phyloP scores from a whole-genome alignment of 2,329 filamentous ascomycete species.

The Trichoderma sp. region DNA sequence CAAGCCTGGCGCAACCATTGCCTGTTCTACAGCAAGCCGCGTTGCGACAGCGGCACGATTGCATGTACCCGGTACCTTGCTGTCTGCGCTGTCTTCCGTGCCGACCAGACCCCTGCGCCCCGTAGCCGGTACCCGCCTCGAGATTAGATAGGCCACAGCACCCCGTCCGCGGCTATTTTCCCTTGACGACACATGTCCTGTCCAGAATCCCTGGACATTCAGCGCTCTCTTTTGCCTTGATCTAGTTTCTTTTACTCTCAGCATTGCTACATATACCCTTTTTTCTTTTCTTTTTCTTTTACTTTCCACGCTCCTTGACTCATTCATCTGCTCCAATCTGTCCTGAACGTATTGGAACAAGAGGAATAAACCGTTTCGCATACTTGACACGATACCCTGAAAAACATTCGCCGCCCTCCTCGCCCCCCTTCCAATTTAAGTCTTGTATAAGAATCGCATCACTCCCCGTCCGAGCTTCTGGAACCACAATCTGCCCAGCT shows the following conservation, averaged over 20 bases:
- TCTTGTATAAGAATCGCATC: conserved; percentile 11
- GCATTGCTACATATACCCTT: background rate
- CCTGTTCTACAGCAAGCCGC: background rate
- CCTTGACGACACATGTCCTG: conserved; percentile 38
- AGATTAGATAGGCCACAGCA: conserved; percentile 15
- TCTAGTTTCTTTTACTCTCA: background rate
- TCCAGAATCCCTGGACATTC: conserved; percentile 28
- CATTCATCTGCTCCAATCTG: conserved; percentile 29
- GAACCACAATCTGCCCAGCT: background rate
- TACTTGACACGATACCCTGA: conserved; percentile 12
- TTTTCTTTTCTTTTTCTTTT: background rate
- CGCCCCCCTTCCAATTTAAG: background rate
- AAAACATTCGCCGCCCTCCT: background rate
- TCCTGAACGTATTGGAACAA: conserved; percentile 25
- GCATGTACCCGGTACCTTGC: background rate
- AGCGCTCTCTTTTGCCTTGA: background rate
- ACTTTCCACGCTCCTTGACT: conserved; percentile 5
- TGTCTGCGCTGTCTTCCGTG: background rate
- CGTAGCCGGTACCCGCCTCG: background rate
- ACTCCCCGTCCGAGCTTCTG: background rate
- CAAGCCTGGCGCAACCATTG: background rate
- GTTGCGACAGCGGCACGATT: background rate
- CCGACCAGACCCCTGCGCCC: background rate
- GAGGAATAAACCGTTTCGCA: background rate
- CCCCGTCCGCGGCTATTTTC: conserved; percentile 8